A percentile compares a stretch with the other conserved stretches of the same genome.
These are phyloP conservation scores for Exophiala lecanii-corni DNA, from an alignment of 2,329 filamentous ascomycete genomes.

Conservation along the genomic window DNA sequence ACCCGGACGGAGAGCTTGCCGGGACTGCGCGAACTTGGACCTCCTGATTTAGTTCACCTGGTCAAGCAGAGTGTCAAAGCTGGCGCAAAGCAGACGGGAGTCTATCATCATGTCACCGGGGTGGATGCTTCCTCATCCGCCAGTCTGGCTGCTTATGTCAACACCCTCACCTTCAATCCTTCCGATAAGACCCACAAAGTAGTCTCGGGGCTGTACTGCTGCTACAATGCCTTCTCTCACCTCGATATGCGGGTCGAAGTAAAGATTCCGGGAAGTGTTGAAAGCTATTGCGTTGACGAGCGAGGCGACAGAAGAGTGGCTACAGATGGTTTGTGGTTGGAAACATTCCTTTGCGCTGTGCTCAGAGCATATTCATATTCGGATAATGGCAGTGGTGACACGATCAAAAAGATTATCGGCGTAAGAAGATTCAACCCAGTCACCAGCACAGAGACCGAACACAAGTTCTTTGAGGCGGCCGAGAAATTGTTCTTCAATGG, in stretches of 20 bases:
- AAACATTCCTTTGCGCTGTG: conserved; percentile 95
- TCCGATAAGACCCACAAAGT: conserved; percentile 83
- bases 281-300: conserved; percentile 97
- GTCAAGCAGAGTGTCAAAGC: conserved; percentile 65
- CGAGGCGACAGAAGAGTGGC: conserved; percentile 90
- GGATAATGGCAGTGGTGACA: conserved; percentile 88
- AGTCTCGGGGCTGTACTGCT: conserved; percentile 91
- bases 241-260: conserved; percentile 98
- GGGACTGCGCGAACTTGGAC: conserved; percentile 84
- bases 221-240: conserved; percentile 98
- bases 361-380: conserved; percentile 93
- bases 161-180: conserved; percentile 88
- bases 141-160: conserved; percentile 95
- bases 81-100: conserved; percentile 60
- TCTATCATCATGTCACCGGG: conserved; percentile 97
- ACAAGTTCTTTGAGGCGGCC: conserved; percentile 89
- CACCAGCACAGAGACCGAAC: conserved; percentile 96
- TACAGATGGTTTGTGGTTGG: conserved; percentile 91
- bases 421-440: conserved; percentile 95
- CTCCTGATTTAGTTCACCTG: conserved; percentile 91
- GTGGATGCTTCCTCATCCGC: conserved; percentile 96
- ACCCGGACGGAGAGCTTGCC: conserved; percentile 84
- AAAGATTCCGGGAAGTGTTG: conserved; percentile 90
- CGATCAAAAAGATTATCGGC: conserved; percentile 95
- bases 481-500: conserved; percentile 94